Evolutionary conservation across 2,329 filamentous ascomycete species (phyloP).

Genomic region (Penicillium sp.): DNA sequence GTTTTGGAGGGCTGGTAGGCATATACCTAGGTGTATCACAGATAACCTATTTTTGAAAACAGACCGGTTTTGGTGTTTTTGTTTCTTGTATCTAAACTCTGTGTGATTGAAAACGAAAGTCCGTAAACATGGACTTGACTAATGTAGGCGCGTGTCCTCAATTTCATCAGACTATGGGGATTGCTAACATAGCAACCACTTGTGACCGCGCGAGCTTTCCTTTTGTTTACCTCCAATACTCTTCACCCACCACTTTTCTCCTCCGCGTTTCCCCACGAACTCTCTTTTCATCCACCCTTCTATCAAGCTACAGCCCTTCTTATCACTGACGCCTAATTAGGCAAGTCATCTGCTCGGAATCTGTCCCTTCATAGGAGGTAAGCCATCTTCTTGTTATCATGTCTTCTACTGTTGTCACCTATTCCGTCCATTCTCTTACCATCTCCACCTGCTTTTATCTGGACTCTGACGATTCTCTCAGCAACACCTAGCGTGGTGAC

Average conservation of each 20-base stretch:
- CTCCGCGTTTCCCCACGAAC: neutral
- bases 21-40: neutral
- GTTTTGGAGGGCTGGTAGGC: neutral
- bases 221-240: neutral
- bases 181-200: neutral
- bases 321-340: neutral
- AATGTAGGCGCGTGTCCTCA: neutral
- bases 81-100: neutral
- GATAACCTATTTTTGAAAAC: neutral
- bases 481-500: too few relatives aligned
- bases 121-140: neutral
- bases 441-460: neutral
- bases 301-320: neutral
- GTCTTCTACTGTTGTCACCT: neutral
- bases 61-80: neutral
- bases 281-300: neutral
- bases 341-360: neutral
- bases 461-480: neutral
- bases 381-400: neutral
- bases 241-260: neutral
- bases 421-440: neutral
- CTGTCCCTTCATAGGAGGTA: neutral
- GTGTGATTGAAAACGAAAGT: too few relatives aligned
- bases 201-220: neutral
- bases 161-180: neutral